phyloP scores from a whole-genome alignment of 2,329 filamentous ascomycete genomes.

The Aspergillus sp. region DNA sequence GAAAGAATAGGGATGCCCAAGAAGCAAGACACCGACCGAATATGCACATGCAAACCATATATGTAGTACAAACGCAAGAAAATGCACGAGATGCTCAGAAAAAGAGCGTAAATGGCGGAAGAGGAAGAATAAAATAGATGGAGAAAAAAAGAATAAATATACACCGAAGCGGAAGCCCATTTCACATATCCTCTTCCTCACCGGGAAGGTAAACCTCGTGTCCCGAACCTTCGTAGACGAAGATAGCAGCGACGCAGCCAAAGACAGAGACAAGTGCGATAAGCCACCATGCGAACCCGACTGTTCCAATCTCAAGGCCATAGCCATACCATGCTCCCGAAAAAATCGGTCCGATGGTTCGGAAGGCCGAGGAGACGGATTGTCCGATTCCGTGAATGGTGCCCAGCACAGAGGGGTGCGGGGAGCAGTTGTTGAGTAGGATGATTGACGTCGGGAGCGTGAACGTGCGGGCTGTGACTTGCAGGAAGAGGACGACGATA shows the following conservation, averaged over 20 bases:
- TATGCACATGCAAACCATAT: slow-evolving; percentile 24
- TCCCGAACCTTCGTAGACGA: slow-evolving; percentile 67
- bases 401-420: slow-evolving; percentile 62
- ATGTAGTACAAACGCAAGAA: slow-evolving; percentile 11
- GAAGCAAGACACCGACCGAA: slow-evolving; percentile 19
- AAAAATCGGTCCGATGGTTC: slow-evolving; percentile 62
- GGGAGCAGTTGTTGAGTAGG: slow-evolving; percentile 63
- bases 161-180: neutral
- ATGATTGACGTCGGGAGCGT: slow-evolving; percentile 64
- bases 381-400: slow-evolving; percentile 65
- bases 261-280: slow-evolving; percentile 59
- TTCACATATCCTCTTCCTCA: slow-evolving; percentile 39
- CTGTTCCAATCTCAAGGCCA: slow-evolving; percentile 58
- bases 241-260: slow-evolving; percentile 63
- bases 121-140: neutral
- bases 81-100: neutral
- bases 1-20: neutral
- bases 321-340: slow-evolving; percentile 60
- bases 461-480: slow-evolving; percentile 75
- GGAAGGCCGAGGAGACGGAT: slow-evolving; percentile 58
- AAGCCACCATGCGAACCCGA: slow-evolving; percentile 63
- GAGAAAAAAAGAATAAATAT: neutral
- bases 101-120: neutral
- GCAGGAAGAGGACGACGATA: slow-evolving; percentile 66
- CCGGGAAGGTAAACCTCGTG: slow-evolving; percentile 58